Evolutionary conservation across 2,329 filamentous ascomycete genomes (phyloP), one percentile per base, ranked within the genome.

Genomic region (Pseudocercospora pini-densiflorae): DNA sequence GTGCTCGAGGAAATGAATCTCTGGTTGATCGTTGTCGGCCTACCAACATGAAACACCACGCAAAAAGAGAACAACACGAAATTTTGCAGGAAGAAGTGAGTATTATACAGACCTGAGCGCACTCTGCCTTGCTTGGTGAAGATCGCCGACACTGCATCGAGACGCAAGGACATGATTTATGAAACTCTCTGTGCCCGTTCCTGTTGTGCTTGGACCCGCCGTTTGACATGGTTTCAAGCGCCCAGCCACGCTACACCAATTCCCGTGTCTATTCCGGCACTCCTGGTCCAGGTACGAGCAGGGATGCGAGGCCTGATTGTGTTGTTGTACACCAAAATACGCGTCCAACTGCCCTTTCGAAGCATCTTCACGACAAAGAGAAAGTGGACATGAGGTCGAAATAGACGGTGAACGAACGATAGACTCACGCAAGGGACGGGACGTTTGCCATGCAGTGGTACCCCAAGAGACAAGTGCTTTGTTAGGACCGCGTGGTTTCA

Each of bases 341-440:
- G 5, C 16, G 10, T 23, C 19, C 19, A 51, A 51, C 16, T 23
- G 19, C 19, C 47, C 12, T 36, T 27, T 51, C 47, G 9, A 24
- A 51, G n/a, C 19, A 5, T 23, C 47, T 29, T 31, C 51, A 33
- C 51, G 24, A n/a, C 27, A 33, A 9, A 27, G 12, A 16, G n/a
- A 21, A n/a, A 27, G n/a, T 49, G 47, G 51, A 51, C 31, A 43
- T 62, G 59, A 66, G 40, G 59, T 62, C 21, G 27, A 27, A 31
- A 14, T 23, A 51, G 47, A 24, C 47, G 23, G 47, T 51, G 23
- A 51, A 12, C 23, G 9, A 21, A 19, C 24, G 8, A 12, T 14
- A 53, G 16, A 12, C 21, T 36, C 21, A 59, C 31, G 54, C 64
- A 59, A 62, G 64, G 63, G 27, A 62, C 45, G 21, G 23, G 3